A percentile compares a stretch with the other conserved stretches of the same genome.
phyloP scores from a whole-genome alignment of 2,329 filamentous ascomycete species.

The Ambrosiella beaveri region DNA sequence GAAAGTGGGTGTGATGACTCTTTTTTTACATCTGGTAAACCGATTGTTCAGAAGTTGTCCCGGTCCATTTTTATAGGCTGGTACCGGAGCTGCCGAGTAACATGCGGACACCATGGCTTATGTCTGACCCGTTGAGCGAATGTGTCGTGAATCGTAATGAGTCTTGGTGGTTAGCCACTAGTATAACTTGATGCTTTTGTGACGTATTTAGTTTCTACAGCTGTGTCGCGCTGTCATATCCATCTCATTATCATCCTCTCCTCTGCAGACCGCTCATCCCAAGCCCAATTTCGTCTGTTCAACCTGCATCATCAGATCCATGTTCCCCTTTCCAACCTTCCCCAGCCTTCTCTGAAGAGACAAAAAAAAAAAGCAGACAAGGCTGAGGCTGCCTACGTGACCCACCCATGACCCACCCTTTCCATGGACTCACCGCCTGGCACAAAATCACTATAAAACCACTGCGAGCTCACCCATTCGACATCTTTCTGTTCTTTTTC shows the following conservation, averaged over 20 bases:
- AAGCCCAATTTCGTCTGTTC: too few species aligned
- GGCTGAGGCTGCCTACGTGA: not conserved
- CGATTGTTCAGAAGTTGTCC: slow-evolving; percentile 11
- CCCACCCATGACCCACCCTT: not conserved
- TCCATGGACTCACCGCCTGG: slow-evolving; percentile 7
- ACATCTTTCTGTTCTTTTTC: slow-evolving; percentile 22
- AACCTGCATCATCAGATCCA: not conserved
- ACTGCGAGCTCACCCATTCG: slow-evolving; percentile 14
- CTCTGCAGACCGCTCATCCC: too few species aligned
- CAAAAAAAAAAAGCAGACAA: not conserved
- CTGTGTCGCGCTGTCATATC: too few species aligned
- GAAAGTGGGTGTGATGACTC: slow-evolving; percentile 9
- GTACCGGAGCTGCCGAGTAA: slow-evolving; percentile 6
- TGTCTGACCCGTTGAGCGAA: too few species aligned
- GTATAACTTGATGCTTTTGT: too few species aligned
- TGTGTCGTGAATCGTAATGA: too few species aligned
- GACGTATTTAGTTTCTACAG: too few species aligned
- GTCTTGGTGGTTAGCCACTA: too few species aligned
- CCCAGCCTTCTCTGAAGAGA: not conserved
- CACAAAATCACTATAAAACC: slow-evolving; percentile 21
- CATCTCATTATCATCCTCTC: too few species aligned
- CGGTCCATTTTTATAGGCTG: not conserved
- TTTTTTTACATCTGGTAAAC: slow-evolving; percentile 13
- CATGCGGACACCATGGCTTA: slow-evolving; percentile 11
- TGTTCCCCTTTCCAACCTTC: not conserved